Base-by-base conservation (phyloP, 2,329 filamentous ascomycete species). In the Tolypocladium paradoxum region DNA sequence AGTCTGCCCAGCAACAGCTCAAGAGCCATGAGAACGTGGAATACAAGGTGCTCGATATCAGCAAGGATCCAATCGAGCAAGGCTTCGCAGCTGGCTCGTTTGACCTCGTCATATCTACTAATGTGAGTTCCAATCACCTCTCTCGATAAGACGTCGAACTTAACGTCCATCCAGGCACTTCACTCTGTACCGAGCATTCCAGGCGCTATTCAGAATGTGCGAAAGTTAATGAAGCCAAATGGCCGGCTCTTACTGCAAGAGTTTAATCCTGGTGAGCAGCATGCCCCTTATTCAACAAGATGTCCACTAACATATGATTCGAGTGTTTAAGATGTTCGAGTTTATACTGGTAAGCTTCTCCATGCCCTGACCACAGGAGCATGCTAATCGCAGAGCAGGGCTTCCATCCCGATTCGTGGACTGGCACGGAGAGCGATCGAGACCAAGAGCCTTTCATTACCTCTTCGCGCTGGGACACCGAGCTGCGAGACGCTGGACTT, bases 21-120 rank as follows among this genome's bases (percentile, higher is more conserved):
- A 47, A 56, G 12, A 24, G 22, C 1, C 31, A 40, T 1, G 36
- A 49, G 0, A 53, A 53, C 20, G 48, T 63, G 11, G 47, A 45
- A 2, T 63, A 55, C 40, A 54, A 54, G n/a, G 52, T 48, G 9
- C 56, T 73, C 4, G 65, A 73, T 45, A 59, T 57, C 16, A 35
- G 31, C 22, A 52, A 54, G 14, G 55, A 58, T 33, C 34, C 24
- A 4, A 24, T 12, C 7, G n/a, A 53, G 4, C 55, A 57, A 48
- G 57, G 51, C 6, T 54, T 57, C n/a, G 49, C 54, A 4, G 18
- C 27, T 7, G n/a, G 36, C 4, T 29, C 47, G 2, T 58, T 50
- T 35, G 56, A 57, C 22, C 38, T 57, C 2, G 27, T 57, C 18
- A 38, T 58, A 11, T 45, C 53, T 14, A 18, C 52, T 6, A 53